Evolutionary conservation across 495 filamentous ascomycete genomes (phyloP).

Genomic region (Xylaria nigripes): DNA sequence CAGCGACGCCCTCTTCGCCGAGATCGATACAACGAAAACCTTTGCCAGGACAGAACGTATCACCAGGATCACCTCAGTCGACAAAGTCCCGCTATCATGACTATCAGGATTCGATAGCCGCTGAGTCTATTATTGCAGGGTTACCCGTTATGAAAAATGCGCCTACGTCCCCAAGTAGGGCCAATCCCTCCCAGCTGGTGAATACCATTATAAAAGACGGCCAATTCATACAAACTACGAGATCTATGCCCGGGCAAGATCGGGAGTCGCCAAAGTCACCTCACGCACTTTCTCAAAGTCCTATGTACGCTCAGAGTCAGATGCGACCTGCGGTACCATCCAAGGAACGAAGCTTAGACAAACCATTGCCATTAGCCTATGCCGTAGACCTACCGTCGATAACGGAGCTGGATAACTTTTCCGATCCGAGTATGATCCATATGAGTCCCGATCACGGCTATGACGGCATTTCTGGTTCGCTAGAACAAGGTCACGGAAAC

Average conservation of each 20-base stretch:
- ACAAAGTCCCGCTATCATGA: conserved; percentile 30
- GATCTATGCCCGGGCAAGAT: conserved; percentile 14
- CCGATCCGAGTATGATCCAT: conserved; percentile 7
- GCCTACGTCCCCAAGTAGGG: conserved; percentile 34
- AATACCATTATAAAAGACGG: conserved; percentile 32
- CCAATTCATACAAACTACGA: conserved; percentile 1
- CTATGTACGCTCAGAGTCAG: conserved; percentile 15
- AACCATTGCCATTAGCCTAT: conserved; percentile 9
- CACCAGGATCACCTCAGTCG: conserved; percentile 19
- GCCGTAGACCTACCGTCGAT: conserved; percentile 26
- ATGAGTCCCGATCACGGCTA: conserved; percentile 11
- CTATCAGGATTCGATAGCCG: conserved; percentile 29
- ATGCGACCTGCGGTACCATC: background rate
- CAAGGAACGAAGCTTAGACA: conserved; percentile 3
- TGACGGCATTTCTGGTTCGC: conserved; percentile 7
- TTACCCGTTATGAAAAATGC: conserved; percentile 31
- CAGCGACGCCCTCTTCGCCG: conserved; percentile 24
- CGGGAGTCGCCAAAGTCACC: conserved; percentile 30
- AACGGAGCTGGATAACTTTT: conserved; percentile 19
- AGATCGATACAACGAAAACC: conserved; percentile 38
- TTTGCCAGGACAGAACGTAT: conserved; percentile 25
- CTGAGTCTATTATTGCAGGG: conserved; percentile 20
- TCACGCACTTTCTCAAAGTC: conserved; percentile 20
- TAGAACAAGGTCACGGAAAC: conserved; percentile 28
- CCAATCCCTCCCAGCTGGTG: conserved; percentile 36